phyloP scores from a whole-genome alignment of 805 yeast genomes.

The Metschnikowia gelsemii region DNA sequence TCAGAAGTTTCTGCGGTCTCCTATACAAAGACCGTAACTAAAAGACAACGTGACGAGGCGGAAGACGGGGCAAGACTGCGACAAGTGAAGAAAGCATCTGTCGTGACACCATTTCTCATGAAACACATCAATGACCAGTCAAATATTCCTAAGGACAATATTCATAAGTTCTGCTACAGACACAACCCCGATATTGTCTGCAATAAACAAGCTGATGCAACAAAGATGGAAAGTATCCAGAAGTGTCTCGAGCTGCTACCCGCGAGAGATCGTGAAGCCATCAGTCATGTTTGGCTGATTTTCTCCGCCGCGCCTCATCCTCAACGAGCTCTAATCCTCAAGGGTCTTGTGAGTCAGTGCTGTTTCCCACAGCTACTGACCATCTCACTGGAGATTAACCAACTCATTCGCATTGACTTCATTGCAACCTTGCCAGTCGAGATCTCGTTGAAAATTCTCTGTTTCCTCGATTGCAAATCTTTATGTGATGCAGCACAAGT shows the following conservation, averaged over 20 bases:
- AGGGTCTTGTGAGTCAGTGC: constrained; percentile 84
- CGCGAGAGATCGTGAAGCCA: constrained; percentile 69
- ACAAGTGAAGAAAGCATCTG: constrained; percentile 19
- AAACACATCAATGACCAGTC: constrained; percentile 43
- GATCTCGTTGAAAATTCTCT: constrained; percentile 76
- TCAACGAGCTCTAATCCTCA: constrained; percentile 72
- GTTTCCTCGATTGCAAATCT: constrained; percentile 91
- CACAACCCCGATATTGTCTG: constrained; percentile 88
- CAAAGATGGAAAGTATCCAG: constrained; percentile 65
- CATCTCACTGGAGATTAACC: constrained; percentile 74
- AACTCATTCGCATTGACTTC: constrained; percentile 84
- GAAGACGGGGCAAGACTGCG: not conserved
- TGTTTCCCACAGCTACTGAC: constrained; percentile 94
- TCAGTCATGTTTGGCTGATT: constrained; percentile 79
- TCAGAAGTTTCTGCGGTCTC: not conserved
- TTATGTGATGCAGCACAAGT: constrained; percentile 94
- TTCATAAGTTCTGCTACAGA: constrained; percentile 78
- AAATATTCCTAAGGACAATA: constrained; percentile 49
- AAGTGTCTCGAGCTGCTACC: constrained; percentile 56
- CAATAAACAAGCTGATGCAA: constrained; percentile 64
- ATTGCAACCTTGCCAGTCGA: constrained; percentile 83
- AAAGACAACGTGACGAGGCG: not conserved
- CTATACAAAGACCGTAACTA: not conserved
- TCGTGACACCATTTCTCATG: constrained; percentile 41
- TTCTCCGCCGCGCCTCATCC: constrained; percentile 69